Conservation (phyloP, 305 asterid species). For the Fraxinus paxiana region DNA sequence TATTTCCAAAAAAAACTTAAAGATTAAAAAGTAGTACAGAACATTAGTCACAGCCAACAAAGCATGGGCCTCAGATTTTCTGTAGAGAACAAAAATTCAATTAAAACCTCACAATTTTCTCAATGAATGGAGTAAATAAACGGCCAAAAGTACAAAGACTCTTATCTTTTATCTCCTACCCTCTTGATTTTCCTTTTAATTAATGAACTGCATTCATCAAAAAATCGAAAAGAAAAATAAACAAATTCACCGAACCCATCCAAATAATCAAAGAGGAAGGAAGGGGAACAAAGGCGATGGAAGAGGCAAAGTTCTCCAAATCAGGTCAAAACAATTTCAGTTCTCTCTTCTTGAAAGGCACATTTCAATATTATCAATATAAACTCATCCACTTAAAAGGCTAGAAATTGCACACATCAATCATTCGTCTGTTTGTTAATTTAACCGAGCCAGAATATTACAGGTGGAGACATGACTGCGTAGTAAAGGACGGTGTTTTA, state of each 20-base stretch:
- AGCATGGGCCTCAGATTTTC: slow-evolving; percentile 15
- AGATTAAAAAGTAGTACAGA: not conserved
- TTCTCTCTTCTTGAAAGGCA: not conserved
- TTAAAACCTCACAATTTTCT: not conserved
- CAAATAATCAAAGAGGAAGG: not conserved
- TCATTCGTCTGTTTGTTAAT: not conserved
- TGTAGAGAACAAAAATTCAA: slow-evolving; percentile 2
- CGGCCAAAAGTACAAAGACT: not conserved
- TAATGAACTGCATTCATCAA: not conserved
- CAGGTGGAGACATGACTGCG: not conserved
- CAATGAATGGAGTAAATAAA: not conserved
- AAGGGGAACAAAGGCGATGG: not conserved
- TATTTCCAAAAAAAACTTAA: not conserved
- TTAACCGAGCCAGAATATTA: not conserved
- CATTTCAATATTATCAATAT: not conserved
- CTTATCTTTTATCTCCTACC: slow-evolving; percentile 11
- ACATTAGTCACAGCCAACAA: not conserved
- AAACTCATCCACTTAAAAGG: not conserved
- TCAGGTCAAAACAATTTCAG: not conserved
- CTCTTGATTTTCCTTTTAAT: not conserved
- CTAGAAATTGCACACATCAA: not conserved
- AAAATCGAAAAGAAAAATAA: not conserved
- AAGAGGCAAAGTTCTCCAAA: not conserved
- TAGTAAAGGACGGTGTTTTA: not conserved
- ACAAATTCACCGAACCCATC: not conserved